Evolutionary conservation across 2,329 filamentous ascomycete species (phyloP), one percentile per base, ranked within the genome.

Genomic region (Rachicladosporium sp.): DNA sequence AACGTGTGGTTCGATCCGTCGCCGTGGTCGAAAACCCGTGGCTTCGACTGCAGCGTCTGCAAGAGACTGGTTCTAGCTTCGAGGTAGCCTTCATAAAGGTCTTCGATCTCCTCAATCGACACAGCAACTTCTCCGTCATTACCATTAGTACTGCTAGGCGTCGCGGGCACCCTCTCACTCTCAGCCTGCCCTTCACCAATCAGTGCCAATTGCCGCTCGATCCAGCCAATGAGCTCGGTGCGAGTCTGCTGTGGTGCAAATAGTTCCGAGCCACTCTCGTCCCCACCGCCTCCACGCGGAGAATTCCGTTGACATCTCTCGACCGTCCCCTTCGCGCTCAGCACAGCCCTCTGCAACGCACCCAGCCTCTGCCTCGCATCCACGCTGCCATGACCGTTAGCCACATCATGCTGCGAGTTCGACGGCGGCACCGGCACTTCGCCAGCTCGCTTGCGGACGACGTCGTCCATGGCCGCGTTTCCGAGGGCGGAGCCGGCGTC

Each of bases 191-290:
- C 44, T 10, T 52, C 46, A 13, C 54, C 50, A 12, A 58, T 58
- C 8, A 53, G 35, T 2, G 46, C 48, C 6, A 58, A 43, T 43
- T 57, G 55, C 10, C 41, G 43, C 38, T 58, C 55, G 48, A 58
- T 58, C 55, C 55, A 58, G n/a, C 38, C 40, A 2, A 54, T 58
- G 23, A 58, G 48, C 36, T 51, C 51, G 13, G 50, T 51, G 15
- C 54, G 48, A 2, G 55, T 49, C 34, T 47, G 47, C 41, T 58
- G 53, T 10, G 57, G 39, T 2, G 50, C 54, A 23, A 45, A 35
- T 6, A 55, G 36, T 12, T 56, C 53, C 4, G 44, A 43, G 21
- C 33, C 33, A 3, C 43, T 21, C 15, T 38, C 21, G 11, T 38
- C 19, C 6, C 21, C 21, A 23, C 21, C 21, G 21, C 21, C 21